Base-by-base conservation (phyloP, 345 rosid species). In the Citrus reticulata region DNA sequence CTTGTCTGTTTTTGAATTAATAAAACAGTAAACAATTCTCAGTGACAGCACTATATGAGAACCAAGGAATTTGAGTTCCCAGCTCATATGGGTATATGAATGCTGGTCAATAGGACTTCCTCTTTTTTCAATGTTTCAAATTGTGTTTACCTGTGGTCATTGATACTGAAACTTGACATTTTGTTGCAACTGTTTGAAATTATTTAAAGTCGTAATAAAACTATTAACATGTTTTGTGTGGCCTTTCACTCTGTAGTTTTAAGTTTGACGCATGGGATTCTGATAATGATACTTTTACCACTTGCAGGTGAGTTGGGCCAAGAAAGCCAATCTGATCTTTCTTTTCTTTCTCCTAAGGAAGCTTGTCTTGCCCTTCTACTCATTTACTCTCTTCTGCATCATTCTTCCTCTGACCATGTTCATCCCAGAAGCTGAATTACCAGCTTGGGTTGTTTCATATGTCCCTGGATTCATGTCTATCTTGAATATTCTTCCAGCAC, bases 311-410 rank as follows among this genome's bases (percentile, higher is more conserved):
- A 85, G 92, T 79, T 24, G 87, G 35, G 69, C 74, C 65, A 95
- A 95, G 92, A 95, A 95, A 72, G 93, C 95, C 32, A 93, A 95
- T 82, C 73, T 93, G 89, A 90, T 95, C 78, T 90, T 91, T 80
- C 93, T 95, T 17, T 94, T 95, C 91, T 95, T 95, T 85, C 87
- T 95, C 40, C 86, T 93, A 22, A 76, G 98, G 83, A 95, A 95
- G 88, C 96, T 95, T 60, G 85, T 95, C 85, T 87, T 95, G 46
- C 98, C 97, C 32, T 95, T 93, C 82, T 95, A 95, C 84, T 95
- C 98, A 5, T 95, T 95, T 89, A 95, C 97, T 57, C 93, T 95
- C 81, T 95, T 93, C 91, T 94, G 98, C 88, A 87, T 94, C 85
- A 94, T 94, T 63, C 93, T 94, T 54, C 98, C 97, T 7, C 80